Conservation (phyloP, 2,329 filamentous ascomycete genomes). For the Colletotrichum sp. region DNA sequence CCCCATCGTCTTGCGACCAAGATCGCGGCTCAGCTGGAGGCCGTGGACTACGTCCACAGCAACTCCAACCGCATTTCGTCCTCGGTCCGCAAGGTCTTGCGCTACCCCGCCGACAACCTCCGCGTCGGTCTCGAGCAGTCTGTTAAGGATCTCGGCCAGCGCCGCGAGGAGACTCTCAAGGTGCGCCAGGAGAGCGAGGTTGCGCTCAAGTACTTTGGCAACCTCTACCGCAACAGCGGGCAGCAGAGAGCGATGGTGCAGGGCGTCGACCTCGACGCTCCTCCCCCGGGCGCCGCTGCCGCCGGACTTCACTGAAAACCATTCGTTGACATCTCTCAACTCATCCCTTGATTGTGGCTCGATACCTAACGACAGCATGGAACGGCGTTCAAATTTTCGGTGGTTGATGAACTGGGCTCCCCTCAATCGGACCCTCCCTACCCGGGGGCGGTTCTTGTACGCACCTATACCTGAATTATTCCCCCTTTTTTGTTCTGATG, state of each 20-base stretch:
- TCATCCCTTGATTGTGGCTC: conserved; percentile 12
- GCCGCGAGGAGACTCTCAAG: conserved; percentile 84
- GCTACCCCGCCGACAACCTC: conserved; percentile 84
- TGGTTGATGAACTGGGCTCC: conserved; percentile 1
- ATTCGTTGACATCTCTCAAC: not conserved
- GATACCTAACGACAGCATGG: conserved; percentile 20
- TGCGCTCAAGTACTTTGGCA: conserved; percentile 88
- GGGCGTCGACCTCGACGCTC: conserved; percentile 59
- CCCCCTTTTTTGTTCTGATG: not conserved
- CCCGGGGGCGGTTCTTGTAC: not conserved
- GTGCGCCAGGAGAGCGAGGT: conserved; percentile 82
- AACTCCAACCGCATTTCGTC: conserved; percentile 85
- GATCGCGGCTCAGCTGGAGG: conserved; percentile 77
- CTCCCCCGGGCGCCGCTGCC: conserved; percentile 39
- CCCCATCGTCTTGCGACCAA: conserved; percentile 85
- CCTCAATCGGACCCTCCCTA: not conserved
- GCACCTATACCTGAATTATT: conserved; percentile 14
- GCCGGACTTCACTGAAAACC: conserved; percentile 12
- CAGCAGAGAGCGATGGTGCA: conserved; percentile 55
- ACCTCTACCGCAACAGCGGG: conserved; percentile 73
- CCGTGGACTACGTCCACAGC: conserved; percentile 89
- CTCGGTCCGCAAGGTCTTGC: conserved; percentile 87
- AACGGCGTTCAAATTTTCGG: conserved; percentile 12
- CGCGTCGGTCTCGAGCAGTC: conserved; percentile 82
- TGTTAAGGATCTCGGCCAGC: conserved; percentile 79